Conservation (phyloP, 1,284 basidiomycete genomes). For the Quambalaria eucalypti region DNA sequence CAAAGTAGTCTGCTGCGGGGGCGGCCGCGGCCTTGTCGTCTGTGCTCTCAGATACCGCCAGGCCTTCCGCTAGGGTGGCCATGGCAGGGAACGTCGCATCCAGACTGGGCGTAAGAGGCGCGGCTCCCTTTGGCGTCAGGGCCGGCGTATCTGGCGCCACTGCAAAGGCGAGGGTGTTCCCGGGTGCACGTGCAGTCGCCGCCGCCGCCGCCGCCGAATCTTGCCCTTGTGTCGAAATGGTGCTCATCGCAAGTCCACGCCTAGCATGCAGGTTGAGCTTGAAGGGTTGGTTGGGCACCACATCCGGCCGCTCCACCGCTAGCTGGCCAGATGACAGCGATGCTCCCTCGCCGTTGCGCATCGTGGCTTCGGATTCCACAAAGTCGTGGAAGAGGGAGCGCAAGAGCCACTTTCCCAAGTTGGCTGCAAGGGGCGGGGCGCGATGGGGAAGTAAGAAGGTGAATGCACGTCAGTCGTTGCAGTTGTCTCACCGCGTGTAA, state of each 20-base stretch:
- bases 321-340: not conserved
- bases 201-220: not conserved
- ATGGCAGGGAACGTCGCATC: constrained; percentile 1
- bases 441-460: not conserved
- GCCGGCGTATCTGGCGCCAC: constrained; percentile 27
- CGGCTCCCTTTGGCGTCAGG: constrained; percentile 12
- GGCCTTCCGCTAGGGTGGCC: not conserved
- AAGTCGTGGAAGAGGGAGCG: constrained; percentile 42
- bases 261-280: not conserved
- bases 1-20: constrained; percentile 21
- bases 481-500: too few relatives aligned
- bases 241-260: too few relatives aligned
- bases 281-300: not conserved
- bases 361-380: constrained; percentile 29
- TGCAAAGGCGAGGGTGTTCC: constrained; percentile 31
- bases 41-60: too few relatives aligned
- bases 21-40: too few relatives aligned
- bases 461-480: not conserved
- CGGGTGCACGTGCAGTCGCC: constrained; percentile 14
- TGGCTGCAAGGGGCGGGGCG: constrained; percentile 17
- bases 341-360: constrained; percentile 33
- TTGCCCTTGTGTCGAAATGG: too few relatives aligned
- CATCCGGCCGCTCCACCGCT: constrained; percentile 6
- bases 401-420: constrained; percentile 39
- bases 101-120: constrained; percentile 11